Percentiles rank a stretch among this genome's conserved stretches.
Evolutionary conservation across 768 basidiomycete species (phyloP).

Genomic region (Xerocomellus dryophilus): DNA sequence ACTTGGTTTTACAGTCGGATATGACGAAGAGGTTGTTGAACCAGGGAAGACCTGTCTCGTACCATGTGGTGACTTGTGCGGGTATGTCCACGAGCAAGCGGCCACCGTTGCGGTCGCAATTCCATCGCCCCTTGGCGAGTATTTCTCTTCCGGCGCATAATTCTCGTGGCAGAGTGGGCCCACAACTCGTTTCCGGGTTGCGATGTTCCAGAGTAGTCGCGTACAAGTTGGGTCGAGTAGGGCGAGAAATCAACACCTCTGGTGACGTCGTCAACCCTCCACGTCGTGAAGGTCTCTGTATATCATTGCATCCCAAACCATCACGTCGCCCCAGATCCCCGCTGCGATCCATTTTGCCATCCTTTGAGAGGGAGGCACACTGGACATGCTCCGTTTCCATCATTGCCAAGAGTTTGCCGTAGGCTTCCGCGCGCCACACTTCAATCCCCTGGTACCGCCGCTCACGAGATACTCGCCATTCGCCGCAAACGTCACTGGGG

Average conservation of each 20-base stretch:
- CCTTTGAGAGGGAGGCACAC: neutral
- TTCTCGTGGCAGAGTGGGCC: neutral
- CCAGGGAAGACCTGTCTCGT: too few species aligned
- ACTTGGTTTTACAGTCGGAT: neutral
- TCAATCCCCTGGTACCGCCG: neutral
- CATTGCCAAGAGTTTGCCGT: neutral
- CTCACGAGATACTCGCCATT: too few species aligned
- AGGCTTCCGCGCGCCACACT: neutral
- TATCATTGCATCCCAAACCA: too few species aligned
- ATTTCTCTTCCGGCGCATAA: neutral
- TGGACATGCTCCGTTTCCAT: neutral
- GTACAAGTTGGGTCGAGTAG: too few species aligned
- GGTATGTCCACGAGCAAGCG: too few species aligned
- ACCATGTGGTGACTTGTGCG: too few species aligned
- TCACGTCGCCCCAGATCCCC: neutral
- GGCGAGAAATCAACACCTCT: neutral
- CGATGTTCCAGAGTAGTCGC: neutral
- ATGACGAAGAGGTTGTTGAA: neutral
- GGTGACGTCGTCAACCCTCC: too few species aligned
- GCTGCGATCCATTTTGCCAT: neutral
- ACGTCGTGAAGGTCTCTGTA: too few species aligned
- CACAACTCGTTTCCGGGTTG: neutral
- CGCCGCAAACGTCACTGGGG: too few species aligned
- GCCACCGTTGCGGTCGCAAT: neutral
- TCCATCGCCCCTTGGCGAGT: neutral